These are phyloP conservation scores for Cardiospermum halicacabum DNA, from an alignment of 345 rosid species.

Conservation along the genomic window DNA sequence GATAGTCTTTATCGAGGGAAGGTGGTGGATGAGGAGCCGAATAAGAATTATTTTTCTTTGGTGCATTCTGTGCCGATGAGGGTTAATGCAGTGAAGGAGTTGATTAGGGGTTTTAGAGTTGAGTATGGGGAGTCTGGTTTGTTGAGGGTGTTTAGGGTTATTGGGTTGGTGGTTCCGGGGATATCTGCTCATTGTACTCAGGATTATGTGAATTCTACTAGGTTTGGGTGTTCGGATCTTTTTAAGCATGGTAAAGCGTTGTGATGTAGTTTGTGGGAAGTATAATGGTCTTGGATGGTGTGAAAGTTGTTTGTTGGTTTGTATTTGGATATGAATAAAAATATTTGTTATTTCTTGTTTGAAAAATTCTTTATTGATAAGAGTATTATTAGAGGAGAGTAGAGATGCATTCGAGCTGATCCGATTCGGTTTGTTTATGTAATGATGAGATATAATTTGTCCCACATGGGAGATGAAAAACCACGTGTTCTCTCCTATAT, in stretches of 20 bases:
- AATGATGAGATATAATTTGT: too few species aligned
- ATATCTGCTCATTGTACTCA: constrained; percentile 8
- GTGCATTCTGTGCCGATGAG: constrained; percentile 22
- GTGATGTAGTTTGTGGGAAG: too few species aligned
- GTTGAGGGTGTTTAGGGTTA: not conserved
- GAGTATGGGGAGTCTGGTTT: not conserved
- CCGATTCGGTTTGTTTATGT: too few species aligned
- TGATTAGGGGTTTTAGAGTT: constrained; percentile 48
- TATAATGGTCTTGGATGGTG: too few species aligned
- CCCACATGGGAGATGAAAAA: too few species aligned
- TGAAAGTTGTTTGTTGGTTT: too few species aligned
- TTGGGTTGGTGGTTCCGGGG: constrained; percentile 6
- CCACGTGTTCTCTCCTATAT: too few species aligned
- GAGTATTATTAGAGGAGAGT: too few species aligned
- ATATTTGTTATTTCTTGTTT: too few species aligned
- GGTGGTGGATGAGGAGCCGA: constrained; percentile 49
- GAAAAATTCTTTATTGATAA: too few species aligned
- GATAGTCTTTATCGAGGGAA: constrained; percentile 38
- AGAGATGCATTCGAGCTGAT: too few species aligned
- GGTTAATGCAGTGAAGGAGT: constrained; percentile 36
- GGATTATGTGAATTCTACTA: constrained; percentile 3
- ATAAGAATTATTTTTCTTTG: constrained; percentile 46
- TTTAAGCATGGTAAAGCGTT: not conserved
- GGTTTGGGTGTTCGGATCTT: not conserved
- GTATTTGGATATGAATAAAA: too few species aligned